phyloP scores from a whole-genome alignment of 169 alveolate species.

The Plasmodium inui region DNA sequence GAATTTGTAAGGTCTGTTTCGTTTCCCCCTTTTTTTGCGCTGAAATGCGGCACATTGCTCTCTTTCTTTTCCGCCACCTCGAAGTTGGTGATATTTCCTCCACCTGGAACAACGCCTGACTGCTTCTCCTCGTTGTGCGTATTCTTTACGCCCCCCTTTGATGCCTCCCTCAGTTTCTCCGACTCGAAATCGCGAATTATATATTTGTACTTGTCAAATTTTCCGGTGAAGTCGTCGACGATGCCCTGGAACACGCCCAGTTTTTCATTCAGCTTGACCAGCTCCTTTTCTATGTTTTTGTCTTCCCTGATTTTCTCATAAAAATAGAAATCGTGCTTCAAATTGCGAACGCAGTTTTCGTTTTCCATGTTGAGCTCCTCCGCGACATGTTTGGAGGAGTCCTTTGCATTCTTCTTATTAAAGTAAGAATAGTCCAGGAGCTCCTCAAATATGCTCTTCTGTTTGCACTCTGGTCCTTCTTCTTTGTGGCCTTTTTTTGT shows the following conservation, averaged over 20 bases:
- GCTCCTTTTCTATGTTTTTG: slow-evolving; percentile 65
- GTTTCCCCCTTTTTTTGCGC: neutral
- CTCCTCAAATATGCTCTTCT: slow-evolving; percentile 29
- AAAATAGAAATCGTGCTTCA: slow-evolving; percentile 45
- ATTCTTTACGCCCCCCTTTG: neutral
- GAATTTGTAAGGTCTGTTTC: neutral
- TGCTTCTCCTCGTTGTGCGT: neutral
- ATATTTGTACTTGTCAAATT: slow-evolving; percentile 72
- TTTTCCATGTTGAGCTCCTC: slow-evolving; percentile 44
- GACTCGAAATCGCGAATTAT: slow-evolving; percentile 39
- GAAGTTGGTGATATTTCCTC: neutral
- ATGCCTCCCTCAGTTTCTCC: neutral
- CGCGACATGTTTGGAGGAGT: neutral
- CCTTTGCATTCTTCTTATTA: slow-evolving; percentile 21
- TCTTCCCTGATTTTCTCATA: slow-evolving; percentile 61
- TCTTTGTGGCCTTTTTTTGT: neutral
- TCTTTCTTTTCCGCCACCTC: neutral
- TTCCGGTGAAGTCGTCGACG: slow-evolving; percentile 43
- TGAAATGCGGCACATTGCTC: neutral
- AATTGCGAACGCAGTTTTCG: slow-evolving; percentile 36
- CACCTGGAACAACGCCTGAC: neutral
- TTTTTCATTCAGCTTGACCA: slow-evolving; percentile 54
- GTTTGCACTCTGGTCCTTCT: neutral
- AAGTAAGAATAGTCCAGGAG: slow-evolving; percentile 31
- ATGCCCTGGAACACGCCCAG: slow-evolving; percentile 36